Evolutionary conservation across 2,329 filamentous ascomycete species (phyloP), one percentile per base, ranked within the genome.

Genomic region (Pseudocercospora fuligena): DNA sequence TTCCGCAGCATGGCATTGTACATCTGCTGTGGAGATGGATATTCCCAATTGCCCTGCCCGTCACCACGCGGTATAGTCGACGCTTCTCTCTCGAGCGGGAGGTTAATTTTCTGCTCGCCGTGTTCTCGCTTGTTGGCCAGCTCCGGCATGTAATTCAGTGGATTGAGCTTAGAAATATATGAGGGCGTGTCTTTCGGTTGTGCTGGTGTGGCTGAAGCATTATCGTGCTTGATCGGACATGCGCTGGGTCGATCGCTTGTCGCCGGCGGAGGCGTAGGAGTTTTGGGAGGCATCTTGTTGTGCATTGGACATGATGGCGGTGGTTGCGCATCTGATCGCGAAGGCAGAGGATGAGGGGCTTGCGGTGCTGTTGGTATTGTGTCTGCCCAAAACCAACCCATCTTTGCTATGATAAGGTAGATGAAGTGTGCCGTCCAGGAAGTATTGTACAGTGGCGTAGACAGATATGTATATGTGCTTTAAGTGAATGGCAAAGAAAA

Each of bases 1-100:
- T 99, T 99, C 70, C 95, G 90, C 68, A 98, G 83, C 81, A 99
- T 90, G 7, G 95, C 95, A 76, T 99, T 98, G 85, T 98, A 99
- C 95, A 99, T 99, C 81, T 99, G 95, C 82, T 99, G 95, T 0
- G 95, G 94, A 0, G 93, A 97, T 0, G 95, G 95, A 78, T 99
- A 99, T 80, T 98, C 95, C 95, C 95, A 99, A 75, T 92, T 96
- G 61, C 89, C 86, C 57, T 88, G 86, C 66, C 80, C 82, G 73
- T 91, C 89, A 74, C 92, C 92, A 73, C 91, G 91, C n/a, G 95
- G 95, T 73, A 99, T 99, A 0, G 94, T 93, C 0, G 92, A 97
- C 31, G 87, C 82, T 79, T 97, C 93, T 73, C 95, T 91, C 6
- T 89, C 87, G 1, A 94, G 91, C 0, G 94, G 92, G 0, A 99